These are phyloP conservation scores for Omphalotus olearius DNA, from an alignment of 1,284 basidiomycete species.

Conservation along the genomic window DNA sequence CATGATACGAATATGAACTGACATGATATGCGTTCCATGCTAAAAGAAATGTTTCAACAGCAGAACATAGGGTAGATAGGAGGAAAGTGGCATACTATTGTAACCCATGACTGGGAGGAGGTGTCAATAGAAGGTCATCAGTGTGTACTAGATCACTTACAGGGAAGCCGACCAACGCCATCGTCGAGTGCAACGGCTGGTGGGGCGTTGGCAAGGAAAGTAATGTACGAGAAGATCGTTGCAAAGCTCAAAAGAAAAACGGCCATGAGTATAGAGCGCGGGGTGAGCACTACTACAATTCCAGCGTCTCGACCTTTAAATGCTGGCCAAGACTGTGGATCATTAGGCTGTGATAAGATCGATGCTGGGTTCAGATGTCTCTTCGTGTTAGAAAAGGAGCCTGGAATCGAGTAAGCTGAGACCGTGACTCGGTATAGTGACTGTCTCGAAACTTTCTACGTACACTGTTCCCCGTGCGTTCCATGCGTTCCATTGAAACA, in stretches of 20 bases:
- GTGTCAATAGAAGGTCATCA: background rate
- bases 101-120: slow-evolving; percentile 40
- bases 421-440: too few species aligned
- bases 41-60: slow-evolving; percentile 16
- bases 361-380: too few species aligned
- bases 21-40: slow-evolving; percentile 62
- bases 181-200: slow-evolving; percentile 11
- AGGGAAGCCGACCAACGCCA: slow-evolving; percentile 36
- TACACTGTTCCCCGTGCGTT: too few species aligned
- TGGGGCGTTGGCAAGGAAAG: slow-evolving; percentile 9
- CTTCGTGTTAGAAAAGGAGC: too few species aligned
- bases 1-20: slow-evolving; percentile 14
- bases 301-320: background rate
- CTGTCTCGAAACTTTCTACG: too few species aligned
- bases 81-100: slow-evolving; percentile 33
- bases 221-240: slow-evolving; percentile 15
- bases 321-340: background rate
- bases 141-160: slow-evolving; percentile 21
- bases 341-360: too few species aligned
- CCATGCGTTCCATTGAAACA: too few species aligned
- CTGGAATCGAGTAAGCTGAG: too few species aligned
- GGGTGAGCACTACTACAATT: slow-evolving; percentile 14
- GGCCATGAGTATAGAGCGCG: slow-evolving; percentile 17
- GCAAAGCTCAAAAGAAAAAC: slow-evolving; percentile 13
- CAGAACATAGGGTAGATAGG: background rate